Percentiles rank a stretch among this genome's conserved stretches.
phyloP scores from a whole-genome alignment of 108 stramenopile species.

The Schizochytrium sp. region DNA sequence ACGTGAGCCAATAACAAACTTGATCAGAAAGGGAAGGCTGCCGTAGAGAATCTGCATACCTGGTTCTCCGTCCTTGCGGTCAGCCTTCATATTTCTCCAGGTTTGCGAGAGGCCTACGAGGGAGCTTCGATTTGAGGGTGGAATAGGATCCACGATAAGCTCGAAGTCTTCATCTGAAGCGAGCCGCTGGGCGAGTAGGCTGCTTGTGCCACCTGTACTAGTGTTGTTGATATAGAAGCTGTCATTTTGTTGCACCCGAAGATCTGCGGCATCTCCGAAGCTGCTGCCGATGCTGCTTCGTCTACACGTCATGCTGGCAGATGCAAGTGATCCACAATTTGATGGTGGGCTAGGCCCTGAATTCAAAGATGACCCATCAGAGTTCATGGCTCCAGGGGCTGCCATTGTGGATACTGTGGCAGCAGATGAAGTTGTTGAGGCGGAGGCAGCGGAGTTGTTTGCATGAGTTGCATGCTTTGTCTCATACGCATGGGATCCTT shows the following conservation, averaged over 20 bases:
- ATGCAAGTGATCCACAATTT: too few species aligned
- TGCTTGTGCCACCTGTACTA: not conserved
- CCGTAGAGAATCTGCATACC: constrained; percentile 50
- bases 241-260: not conserved
- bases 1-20: constrained; percentile 18
- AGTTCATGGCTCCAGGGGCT: too few species aligned
- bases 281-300: too few species aligned
- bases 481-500: too few species aligned
- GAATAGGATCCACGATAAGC: constrained; percentile 52
- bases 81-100: constrained; percentile 52
- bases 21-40: not conserved
- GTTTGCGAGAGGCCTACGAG: constrained; percentile 55
- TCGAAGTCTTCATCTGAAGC: constrained; percentile 38
- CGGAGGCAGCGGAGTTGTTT: too few species aligned
- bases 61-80: constrained; percentile 31
- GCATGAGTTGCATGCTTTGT: too few species aligned
- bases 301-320: too few species aligned
- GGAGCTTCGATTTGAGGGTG: constrained; percentile 44
- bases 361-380: too few species aligned
- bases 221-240: not conserved
- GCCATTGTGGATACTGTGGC: too few species aligned
- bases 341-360: too few species aligned
- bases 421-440: too few species aligned
- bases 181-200: not conserved
- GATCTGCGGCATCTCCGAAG: too few species aligned